Evolutionary conservation across 768 basidiomycete species (phyloP), one percentile per base, ranked within the genome.

Genomic region (Lentinula lateritia): DNA sequence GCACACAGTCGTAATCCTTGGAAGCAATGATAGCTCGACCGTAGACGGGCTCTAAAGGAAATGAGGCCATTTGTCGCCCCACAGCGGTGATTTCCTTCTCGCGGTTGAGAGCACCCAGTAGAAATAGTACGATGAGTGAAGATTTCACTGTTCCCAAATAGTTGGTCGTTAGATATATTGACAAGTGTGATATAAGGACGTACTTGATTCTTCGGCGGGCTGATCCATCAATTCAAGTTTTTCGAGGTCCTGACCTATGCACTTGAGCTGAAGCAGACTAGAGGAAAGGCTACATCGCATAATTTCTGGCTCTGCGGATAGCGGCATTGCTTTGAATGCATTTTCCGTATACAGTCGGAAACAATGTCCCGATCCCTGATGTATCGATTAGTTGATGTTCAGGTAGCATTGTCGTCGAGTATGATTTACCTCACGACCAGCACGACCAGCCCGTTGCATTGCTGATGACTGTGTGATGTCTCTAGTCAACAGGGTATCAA

Each of bases 401-500:
- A 20, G 39, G 12, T 1, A 15, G 23, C 18, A 42, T 43, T 20
- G 28, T 28, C 9, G n/a, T 32, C n/a, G 3, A 32, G 20, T 13
- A 32, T 15, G 5, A 3, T 75, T 48, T 68, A 90, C 91, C 74
- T 98, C 94, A 61, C 97, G 93, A 64, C 97, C 97, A 0, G 96
- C 97, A 61, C 97, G 92, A 71, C 97, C 97, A 2, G 94, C 84
- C n/a, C 97, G 81, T 72, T 99, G 92, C 82, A 87, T 86, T 6
- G 97, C 95, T 13, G 91, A 93, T 2, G 93, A 93, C 72, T 92
- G 87, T 28, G 92, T 92, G 63, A 98, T 91, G 55, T 90, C 86
- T 69, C 85, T 84, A 15, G 90, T 89, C 45, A 93, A 67, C 3
- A 98, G 78, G 15, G 92, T 89, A 72, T 98, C 95, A 66, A 98